Base-by-base conservation (phyloP, 768 basidiomycete genomes). In the Gautieria morchelliformis region DNA sequence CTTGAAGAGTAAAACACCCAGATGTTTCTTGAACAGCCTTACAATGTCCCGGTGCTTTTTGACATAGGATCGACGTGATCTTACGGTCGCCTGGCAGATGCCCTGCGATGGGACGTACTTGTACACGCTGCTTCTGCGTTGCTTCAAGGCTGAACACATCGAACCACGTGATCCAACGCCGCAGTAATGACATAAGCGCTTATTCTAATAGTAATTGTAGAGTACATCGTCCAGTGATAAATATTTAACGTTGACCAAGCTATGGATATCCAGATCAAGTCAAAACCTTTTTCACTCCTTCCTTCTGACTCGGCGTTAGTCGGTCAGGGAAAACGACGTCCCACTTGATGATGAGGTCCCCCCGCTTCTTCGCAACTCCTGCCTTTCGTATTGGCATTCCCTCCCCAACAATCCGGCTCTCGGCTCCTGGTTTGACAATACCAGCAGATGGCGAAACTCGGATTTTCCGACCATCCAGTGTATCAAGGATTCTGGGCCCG, bases 351-450 rank as follows among this genome's bases (percentile, higher is more conserved):
- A 89, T 74, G 52, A 97, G 68, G 70, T 97, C 90, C 1, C 95
- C 95, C 71, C 89, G 91, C 60, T 74, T 80, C 71, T 76, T 79
- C 58, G 74, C 74, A 44, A 74, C 75, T 17, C 84, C 84, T 59
- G 84, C 86, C 69, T 89, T 93, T 58, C 92, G 78, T 48, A 93
- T 83, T 2, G 94, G 93, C 91, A 94, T 93, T 8, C 93, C 93
- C 68, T 96, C 92, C 1, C 84, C 87, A 2, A 73, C 48, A 3
- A 96, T 69, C 27, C 73, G 78, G 19, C 82, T 87, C 68, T 86
- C 79, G 71, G 85, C 81, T 7, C 83, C 85, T 1, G 91, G 89
- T 65, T 85, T 90, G 32, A 94, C 75, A 12, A 91, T 69, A 2
- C 84, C 83, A 7, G 68, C 61, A 0, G 95, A 93, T 0, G 83